phyloP scores from a whole-genome alignment of 352 stramenopile species.

The Globisporangium cylindrosporum region DNA sequence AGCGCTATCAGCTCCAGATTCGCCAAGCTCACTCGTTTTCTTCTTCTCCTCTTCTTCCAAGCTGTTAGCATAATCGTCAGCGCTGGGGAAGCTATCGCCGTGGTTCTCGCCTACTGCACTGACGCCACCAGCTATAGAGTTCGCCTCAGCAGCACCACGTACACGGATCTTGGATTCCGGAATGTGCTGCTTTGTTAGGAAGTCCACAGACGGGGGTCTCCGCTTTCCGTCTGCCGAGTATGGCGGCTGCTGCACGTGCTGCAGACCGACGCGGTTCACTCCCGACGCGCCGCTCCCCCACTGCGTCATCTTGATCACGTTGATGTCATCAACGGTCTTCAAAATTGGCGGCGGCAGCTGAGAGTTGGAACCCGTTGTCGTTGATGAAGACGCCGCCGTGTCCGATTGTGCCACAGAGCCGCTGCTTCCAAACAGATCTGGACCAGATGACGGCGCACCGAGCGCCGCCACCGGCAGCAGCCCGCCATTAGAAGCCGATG shows the following conservation, averaged over 20 bases:
- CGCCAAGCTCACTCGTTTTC: neutral
- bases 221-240: constrained; percentile 24
- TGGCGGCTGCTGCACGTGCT: constrained; percentile 20
- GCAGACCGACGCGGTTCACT: neutral
- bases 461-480: neutral
- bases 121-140: neutral
- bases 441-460: neutral
- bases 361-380: neutral
- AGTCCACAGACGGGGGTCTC: constrained; percentile 1
- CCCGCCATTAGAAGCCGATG: neutral
- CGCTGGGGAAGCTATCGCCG: neutral
- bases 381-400: neutral
- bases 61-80: neutral
- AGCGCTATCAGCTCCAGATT: neutral
- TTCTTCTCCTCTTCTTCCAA: neutral
- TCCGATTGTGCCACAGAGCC: neutral
- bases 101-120: neutral
- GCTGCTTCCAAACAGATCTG: constrained; percentile 13
- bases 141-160: neutral
- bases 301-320: constrained; percentile 22
- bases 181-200: constrained; percentile 1
- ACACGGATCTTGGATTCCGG: neutral
- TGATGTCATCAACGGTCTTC: constrained; percentile 27
- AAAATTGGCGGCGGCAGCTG: neutral
- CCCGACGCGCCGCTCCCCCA: constrained; percentile 8